Evolutionary conservation across 2,329 filamentous ascomycete genomes (phyloP), one percentile per base, ranked within the genome.

Genomic region (Zarea fungicola): DNA sequence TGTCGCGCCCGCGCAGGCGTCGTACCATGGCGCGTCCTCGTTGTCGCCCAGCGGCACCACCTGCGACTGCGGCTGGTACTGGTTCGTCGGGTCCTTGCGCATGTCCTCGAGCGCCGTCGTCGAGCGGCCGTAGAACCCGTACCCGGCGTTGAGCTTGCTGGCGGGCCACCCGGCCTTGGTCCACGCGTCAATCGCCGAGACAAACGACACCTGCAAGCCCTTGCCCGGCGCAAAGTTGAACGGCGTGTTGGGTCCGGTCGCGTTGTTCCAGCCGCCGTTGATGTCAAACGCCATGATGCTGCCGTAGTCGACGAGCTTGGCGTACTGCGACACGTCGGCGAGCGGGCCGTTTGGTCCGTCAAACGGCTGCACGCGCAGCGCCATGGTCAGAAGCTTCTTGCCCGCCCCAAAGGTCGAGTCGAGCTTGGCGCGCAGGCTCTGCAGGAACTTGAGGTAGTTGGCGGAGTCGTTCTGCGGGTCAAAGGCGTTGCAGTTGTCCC

Each of bases 251-350:
- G 52, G 47, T 1, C 52, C 52, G 3, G 50, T 48, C 3, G 21
- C 34, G 11, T 35, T 23, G 14, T 21, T 32, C 50, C 50, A 54
- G 18, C 35, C 22, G 28, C 50, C 50, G 28, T 50, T 52, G 47
- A 52, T 37, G 45, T 54, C 52, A 10, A 40, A 54, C 37, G 45
- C 35, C 42, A 54, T 50, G 3, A 54, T 19, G 46, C 34, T 28
- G 35, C 21, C 43, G 21, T 23, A 49, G 39, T 45, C 48, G 32
- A 50, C 22, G 8, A 50, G 32, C 8, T 26, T 31, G 32, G 31
- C 37, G 13, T 41, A 41, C 32, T 34, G 39, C 16, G 37, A 40
- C n/a, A 42, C 46, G 28, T 50, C 43, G n/a, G 25, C 5, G 13
- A 48, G 2, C 6, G 50, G 41, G 3, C 50, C 50, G 18, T 46